Evolutionary conservation across 805 yeast genomes (phyloP), one percentile per base, ranked within the genome.

Genomic region (Starmerella davenportii): DNA sequence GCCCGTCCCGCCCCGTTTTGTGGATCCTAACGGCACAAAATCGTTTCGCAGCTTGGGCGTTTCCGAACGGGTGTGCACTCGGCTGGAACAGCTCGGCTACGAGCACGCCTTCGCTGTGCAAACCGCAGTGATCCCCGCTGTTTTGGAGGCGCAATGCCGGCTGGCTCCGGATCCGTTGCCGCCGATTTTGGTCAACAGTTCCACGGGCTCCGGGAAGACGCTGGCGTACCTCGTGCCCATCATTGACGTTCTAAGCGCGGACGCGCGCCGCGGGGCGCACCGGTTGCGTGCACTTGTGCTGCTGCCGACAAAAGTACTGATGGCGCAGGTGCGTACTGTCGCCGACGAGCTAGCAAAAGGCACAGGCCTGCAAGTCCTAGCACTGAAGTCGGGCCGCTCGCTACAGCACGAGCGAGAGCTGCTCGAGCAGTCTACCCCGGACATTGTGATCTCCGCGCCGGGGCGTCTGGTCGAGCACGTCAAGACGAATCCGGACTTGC

Each of bases 161-260:
- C 27, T 53, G 14, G 36, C 53, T 15, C 65, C 63, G 5, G 63
- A 61, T 41, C 51, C 56, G 9, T 43, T 42, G 46, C 55, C 44
- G 1, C 93, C 90, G 57, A 57, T 84, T 16, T 62, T 87, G 34
- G 93, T 87, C 4, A 85, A 87, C 57, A 93, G 98, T 2, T 72
- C 92, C 9, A 87, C 98, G 0, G 98, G 98, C 32, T 79, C 93
- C 0, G 98, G 98, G 51, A 87, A 87, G 54, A 87, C 98, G 0
- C 62, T 90, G 39, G 92, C 95, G 2, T 87, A 87, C 52, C 66
- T 74, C 37, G 66, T 87, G 2, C 96, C 98, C 1, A 68, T 90
- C 5, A 65, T 90, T 2, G 84, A 85, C 43, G 60, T 72, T 2
- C 62, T 87, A 38, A 60, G 65, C 14, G 16, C 33, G 7, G 5